These are phyloP conservation scores for Daphne laureola DNA, from an alignment of 441 rosid genomes.

Conservation along the genomic window DNA sequence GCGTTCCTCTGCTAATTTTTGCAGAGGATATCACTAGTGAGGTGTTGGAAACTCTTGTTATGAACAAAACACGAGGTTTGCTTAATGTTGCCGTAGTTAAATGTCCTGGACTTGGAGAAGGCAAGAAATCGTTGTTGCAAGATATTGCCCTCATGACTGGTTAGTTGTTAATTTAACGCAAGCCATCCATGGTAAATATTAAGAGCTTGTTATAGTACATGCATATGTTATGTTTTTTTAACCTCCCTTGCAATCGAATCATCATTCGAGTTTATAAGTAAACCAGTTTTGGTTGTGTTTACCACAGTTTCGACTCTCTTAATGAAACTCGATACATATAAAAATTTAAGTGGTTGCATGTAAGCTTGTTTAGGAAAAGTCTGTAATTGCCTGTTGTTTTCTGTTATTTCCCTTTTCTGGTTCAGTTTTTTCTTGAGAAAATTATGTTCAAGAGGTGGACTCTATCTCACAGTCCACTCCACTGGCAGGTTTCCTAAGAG, in stretches of 20 bases:
- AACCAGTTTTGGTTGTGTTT: too few relatives aligned
- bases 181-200: too few relatives aligned
- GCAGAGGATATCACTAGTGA: slow-evolving; percentile 70
- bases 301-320: too few relatives aligned
- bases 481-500: not conserved
- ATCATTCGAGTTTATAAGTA: too few relatives aligned
- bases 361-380: too few relatives aligned
- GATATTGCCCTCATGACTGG: slow-evolving; percentile 96
- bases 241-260: too few relatives aligned
- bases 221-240: too few relatives aligned
- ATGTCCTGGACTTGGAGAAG: slow-evolving; percentile 82
- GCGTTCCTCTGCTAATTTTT: slow-evolving; percentile 78
- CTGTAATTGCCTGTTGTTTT: not conserved
- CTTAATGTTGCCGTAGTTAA: slow-evolving; percentile 79
- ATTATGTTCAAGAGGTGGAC: not conserved
- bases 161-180: slow-evolving; percentile 9
- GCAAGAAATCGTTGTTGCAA: slow-evolving; percentile 82
- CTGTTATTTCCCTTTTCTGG: not conserved
- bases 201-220: too few relatives aligned
- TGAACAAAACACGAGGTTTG: slow-evolving; percentile 69
- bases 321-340: too few relatives aligned
- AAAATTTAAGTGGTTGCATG: too few relatives aligned
- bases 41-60: slow-evolving; percentile 62
- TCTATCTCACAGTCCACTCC: too few relatives aligned
- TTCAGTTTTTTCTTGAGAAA: not conserved